Base-by-base conservation (phyloP, 306 rosid species). In the Vigna unguiculata region DNA sequence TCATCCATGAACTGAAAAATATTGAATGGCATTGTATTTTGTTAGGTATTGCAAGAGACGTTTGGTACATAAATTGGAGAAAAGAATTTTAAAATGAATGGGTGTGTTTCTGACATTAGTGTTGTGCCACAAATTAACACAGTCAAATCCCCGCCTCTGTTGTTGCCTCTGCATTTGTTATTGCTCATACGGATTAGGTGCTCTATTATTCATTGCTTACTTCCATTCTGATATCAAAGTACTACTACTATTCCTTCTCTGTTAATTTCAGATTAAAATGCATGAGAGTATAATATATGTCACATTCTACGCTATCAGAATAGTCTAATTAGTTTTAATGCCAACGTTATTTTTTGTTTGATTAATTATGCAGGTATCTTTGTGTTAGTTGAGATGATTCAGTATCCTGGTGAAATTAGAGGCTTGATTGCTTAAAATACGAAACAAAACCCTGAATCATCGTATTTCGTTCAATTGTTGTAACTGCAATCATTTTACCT, bases 21-120 rank as follows among this genome's bases (percentile, higher is more conserved):
- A 81, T 74, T 75, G 59, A 83, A 70, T 76, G 71, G 59, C 65
- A 63, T 21, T 74, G 69, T 21, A 49, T 84, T 53, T 71, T 70
- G 82, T 79, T 83, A 83, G 84, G 87, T 79, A 4, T 62, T 79
- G 75, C 25, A 70, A 67, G 75, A 74, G 80, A 68, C 20, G 77
- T 16, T 16, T 70, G 69, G 48, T 41, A 25, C 34, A 51, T 24
- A 11, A 71, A 61, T 38, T 81, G 62, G 48, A 68, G 62, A 72
- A 82, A 72, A 82, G 70, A n/a, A 77, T 72, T 13, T 82, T 82
- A 45, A 82, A 77, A 76, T 71, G n/a, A 77, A 76, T 62, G 59
- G 61, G 74, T n/a, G 47, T 7, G 47, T 70, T 77, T 81, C 69
- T 85, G 64, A 78, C 85, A 74, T 48, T 62, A 63, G 69, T 84